phyloP scores from a whole-genome alignment of 345 rosid species.

The Tarenaya hassleriana region DNA sequence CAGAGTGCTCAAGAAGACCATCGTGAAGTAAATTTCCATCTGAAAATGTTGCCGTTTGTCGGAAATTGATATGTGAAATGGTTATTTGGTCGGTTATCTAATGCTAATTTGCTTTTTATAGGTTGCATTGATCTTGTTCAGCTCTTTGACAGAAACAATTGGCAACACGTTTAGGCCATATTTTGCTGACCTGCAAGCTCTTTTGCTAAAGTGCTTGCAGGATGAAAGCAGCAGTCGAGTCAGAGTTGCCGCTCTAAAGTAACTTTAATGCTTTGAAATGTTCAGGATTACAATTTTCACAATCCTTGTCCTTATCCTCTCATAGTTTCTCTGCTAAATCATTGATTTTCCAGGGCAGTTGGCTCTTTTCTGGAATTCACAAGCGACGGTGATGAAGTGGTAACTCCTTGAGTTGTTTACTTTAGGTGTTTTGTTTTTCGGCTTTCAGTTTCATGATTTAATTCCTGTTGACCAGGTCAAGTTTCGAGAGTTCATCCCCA shows the following conservation, averaged over 20 bases:
- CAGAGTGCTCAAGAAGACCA: slow-evolving; percentile 97
- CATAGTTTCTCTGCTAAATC: slow-evolving; percentile 15
- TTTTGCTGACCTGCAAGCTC: slow-evolving; percentile 82
- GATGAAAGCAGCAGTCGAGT: slow-evolving; percentile 92
- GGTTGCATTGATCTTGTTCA: slow-evolving; percentile 97
- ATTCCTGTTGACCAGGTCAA: slow-evolving; percentile 50
- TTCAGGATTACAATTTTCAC: slow-evolving; percentile 1
- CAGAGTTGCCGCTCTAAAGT: slow-evolving; percentile 98
- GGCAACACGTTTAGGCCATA: slow-evolving; percentile 85
- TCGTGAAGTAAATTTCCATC: slow-evolving; percentile 59
- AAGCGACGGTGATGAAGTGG: slow-evolving; percentile 80
- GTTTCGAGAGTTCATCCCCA: slow-evolving; percentile 94
- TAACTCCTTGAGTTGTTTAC: too few species aligned
- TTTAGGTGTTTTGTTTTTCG: slow-evolving; percentile 1
- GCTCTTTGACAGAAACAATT: slow-evolving; percentile 94
- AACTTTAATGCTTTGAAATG: slow-evolving; percentile 20
- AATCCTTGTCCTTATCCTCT: slow-evolving; percentile 15
- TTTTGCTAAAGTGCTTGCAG: slow-evolving; percentile 82
- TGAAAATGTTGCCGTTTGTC: not conserved
- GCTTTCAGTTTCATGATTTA: not conserved
- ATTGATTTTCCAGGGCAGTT: slow-evolving; percentile 64
- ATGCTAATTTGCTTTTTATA: slow-evolving; percentile 16
- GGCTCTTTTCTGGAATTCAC: slow-evolving; percentile 95
- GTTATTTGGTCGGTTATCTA: not conserved
- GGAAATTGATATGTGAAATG: not conserved